Percentiles rank a stretch among this genome's conserved stretches.
These are phyloP conservation scores for Fusarium clavum DNA, from an alignment of 2,329 filamentous ascomycete genomes.

Conservation along the genomic window DNA sequence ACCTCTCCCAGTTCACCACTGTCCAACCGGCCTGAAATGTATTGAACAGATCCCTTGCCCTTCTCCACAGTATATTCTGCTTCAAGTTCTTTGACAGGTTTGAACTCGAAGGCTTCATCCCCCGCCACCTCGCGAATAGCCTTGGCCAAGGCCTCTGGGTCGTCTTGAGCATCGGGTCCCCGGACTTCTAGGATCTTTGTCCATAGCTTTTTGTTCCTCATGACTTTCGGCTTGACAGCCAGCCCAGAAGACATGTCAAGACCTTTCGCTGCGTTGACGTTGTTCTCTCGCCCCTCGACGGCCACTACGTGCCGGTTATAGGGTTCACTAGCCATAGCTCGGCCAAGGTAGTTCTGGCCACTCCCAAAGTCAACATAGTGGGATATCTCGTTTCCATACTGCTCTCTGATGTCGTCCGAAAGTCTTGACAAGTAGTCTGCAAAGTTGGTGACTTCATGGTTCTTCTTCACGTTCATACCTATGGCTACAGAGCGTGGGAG, in stretches of 20 bases:
- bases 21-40: conserved; percentile 79
- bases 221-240: conserved; percentile 76
- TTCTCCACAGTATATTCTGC: conserved; percentile 67
- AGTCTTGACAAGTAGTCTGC: conserved; percentile 81
- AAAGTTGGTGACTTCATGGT: conserved; percentile 92
- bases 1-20: conserved; percentile 78
- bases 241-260: conserved; percentile 88
- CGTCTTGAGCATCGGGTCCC: conserved; percentile 51
- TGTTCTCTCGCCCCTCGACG: conserved; percentile 87
- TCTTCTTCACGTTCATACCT: conserved; percentile 96
- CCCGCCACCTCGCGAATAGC: conserved; percentile 52
- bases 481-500: conserved; percentile 79
- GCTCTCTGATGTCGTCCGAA: conserved; percentile 66
- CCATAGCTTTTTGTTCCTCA: conserved; percentile 86
- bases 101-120: conserved; percentile 56
- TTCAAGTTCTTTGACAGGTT: conserved; percentile 61
- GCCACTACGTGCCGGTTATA: conserved; percentile 91
- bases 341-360: conserved; percentile 94
- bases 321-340: conserved; percentile 84
- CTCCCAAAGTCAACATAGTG: conserved; percentile 97
- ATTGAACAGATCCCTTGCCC: conserved; percentile 78
- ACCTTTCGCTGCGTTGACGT: conserved; percentile 84
- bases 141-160: conserved; percentile 53
- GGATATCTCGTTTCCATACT: conserved; percentile 72
- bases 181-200: conserved; percentile 61